These are phyloP conservation scores for Discostella stelligera DNA, from an alignment of 352 stramenopile species.

Conservation along the genomic window DNA sequence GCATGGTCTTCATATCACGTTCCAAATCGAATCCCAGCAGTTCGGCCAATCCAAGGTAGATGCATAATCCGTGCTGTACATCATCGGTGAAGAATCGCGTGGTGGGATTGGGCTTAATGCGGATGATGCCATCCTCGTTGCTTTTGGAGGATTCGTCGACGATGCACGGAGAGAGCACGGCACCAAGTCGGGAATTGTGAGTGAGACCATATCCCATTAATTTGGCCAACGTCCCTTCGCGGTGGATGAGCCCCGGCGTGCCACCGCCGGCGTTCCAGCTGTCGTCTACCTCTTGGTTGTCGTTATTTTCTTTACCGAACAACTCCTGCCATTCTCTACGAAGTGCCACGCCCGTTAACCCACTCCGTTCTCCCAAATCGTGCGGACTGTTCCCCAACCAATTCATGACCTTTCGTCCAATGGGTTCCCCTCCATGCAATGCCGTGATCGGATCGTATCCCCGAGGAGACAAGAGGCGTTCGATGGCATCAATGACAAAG, in stretches of 20 bases:
- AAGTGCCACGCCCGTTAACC: constrained; percentile 31
- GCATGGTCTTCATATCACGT: constrained; percentile 48
- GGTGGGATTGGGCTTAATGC: constrained; percentile 42
- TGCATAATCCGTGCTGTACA: constrained; percentile 54
- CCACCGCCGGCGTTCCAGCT: constrained; percentile 7
- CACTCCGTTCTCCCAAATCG: constrained; percentile 48
- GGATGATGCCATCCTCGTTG: constrained; percentile 44
- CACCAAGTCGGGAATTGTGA: constrained; percentile 52
- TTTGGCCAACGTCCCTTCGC: constrained; percentile 33
- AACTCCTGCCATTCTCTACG: constrained; percentile 39
- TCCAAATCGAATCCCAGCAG: constrained; percentile 57
- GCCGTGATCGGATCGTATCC: constrained; percentile 52
- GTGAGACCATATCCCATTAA: constrained; percentile 52
- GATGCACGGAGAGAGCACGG: constrained; percentile 55
- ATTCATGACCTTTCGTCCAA: constrained; percentile 51
- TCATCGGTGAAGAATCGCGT: constrained; percentile 62
- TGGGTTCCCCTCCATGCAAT: constrained; percentile 55
- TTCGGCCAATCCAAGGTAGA: constrained; percentile 53
- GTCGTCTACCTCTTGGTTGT: background rate
- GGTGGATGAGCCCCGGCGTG: constrained; percentile 39
- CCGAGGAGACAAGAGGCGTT: constrained; percentile 39
- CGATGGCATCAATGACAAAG: constrained; percentile 58
- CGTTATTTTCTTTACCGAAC: constrained; percentile 12
- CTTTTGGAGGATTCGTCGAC: constrained; percentile 37
- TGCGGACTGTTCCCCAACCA: constrained; percentile 48